phyloP scores from a whole-genome alignment of 768 basidiomycete species.

The Agaricus bisporus region DNA sequence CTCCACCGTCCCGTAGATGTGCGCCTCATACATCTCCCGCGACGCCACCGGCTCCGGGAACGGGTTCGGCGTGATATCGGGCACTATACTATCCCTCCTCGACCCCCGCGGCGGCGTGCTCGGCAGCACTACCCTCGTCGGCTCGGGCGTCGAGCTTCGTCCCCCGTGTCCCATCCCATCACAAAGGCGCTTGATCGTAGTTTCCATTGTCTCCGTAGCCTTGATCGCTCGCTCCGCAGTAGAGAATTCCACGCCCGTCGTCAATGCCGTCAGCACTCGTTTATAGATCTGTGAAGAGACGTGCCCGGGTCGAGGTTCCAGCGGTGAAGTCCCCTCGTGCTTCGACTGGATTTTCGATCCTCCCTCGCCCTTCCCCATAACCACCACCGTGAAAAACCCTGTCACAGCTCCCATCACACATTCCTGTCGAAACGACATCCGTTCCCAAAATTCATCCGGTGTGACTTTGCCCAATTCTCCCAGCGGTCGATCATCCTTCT shows the following conservation, averaged over 20 bases:
- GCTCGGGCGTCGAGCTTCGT: conserved; percentile 38
- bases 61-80: conserved; percentile 58
- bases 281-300: conserved; percentile 62
- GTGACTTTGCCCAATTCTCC: conserved; percentile 57
- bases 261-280: conserved; percentile 62
- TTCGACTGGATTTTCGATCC: neutral
- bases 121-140: conserved; percentile 31
- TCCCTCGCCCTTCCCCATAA: conserved; percentile 19
- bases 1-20: conserved; percentile 52
- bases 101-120: conserved; percentile 41
- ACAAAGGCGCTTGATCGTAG: conserved; percentile 63
- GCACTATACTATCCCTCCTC: conserved; percentile 14
- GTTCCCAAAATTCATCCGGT: conserved; percentile 90
- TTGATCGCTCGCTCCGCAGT: conserved; percentile 55
- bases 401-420: conserved; percentile 87
- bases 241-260: conserved; percentile 76
- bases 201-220: conserved; percentile 68
- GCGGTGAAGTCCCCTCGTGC: conserved; percentile 27
- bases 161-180: conserved; percentile 33
- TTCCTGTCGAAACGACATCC: conserved; percentile 95
- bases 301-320: conserved; percentile 51
- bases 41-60: conserved; percentile 62
- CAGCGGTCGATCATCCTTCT: conserved; percentile 31
- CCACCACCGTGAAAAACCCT: conserved; percentile 80
- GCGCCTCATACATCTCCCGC: conserved; percentile 50